Percentiles rank a stretch among this genome's conserved stretches.
Conservation (phyloP, 2,329 filamentous ascomycete species). For the Ceratocystis albifundus region DNA sequence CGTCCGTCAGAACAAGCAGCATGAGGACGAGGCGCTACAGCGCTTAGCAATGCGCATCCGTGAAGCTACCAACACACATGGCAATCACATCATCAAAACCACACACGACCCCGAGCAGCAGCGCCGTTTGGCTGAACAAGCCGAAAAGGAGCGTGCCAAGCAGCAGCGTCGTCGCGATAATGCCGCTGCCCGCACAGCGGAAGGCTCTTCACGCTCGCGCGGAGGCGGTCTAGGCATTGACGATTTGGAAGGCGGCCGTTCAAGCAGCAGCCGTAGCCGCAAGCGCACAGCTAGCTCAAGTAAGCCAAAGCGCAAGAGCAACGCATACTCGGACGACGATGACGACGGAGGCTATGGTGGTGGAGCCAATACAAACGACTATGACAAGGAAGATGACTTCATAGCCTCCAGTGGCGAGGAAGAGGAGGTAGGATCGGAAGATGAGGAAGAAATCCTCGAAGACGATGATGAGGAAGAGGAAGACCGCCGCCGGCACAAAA, state of each 20-base stretch:
- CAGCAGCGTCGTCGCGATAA: constrained; percentile 56
- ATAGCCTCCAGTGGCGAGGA: constrained; percentile 67
- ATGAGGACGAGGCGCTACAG: constrained; percentile 60
- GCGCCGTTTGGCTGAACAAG: constrained; percentile 60
- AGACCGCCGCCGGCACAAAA: constrained; percentile 35
- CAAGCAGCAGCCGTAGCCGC: constrained; percentile 39
- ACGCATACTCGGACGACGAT: constrained; percentile 49
- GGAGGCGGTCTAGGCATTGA: constrained; percentile 53
- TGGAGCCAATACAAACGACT: constrained; percentile 57
- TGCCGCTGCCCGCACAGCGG: constrained; percentile 51
- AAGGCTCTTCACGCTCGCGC: constrained; percentile 39
- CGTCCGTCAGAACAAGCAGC: constrained; percentile 53
- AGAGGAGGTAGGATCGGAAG: constrained; percentile 49
- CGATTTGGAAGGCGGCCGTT: constrained; percentile 51
- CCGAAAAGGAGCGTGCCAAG: constrained; percentile 61
- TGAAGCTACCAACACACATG: constrained; percentile 44
- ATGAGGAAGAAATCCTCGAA: constrained; percentile 51
- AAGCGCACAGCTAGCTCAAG: constrained; percentile 42
- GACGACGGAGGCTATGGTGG: constrained; percentile 54
- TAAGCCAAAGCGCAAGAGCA: constrained; percentile 43
- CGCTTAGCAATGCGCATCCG: constrained; percentile 57
- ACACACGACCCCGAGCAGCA: constrained; percentile 64
- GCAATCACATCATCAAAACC: constrained; percentile 57
- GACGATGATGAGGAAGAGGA: constrained; percentile 34
- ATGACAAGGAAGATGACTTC: constrained; percentile 70